Percentiles rank a stretch among this genome's conserved stretches.
Evolutionary conservation across 805 yeast genomes (phyloP).

Genomic region (Candida ipomoeae): DNA sequence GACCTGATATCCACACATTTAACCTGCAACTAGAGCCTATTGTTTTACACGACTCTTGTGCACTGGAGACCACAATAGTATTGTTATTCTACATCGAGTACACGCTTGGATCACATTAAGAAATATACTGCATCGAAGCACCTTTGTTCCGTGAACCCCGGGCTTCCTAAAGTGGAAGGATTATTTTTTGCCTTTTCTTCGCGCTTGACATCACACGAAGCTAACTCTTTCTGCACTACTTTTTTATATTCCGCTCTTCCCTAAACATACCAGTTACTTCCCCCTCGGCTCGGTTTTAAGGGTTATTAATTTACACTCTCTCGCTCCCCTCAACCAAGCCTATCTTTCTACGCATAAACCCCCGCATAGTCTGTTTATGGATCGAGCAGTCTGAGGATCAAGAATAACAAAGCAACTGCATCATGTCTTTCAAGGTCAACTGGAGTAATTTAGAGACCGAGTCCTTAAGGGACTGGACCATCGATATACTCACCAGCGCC

Average conservation of each 20-base stretch:
- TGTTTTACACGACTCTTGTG: too few relatives aligned
- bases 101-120: not conserved
- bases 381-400: not conserved
- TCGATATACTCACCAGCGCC: conserved; percentile 64
- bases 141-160: conserved; percentile 3
- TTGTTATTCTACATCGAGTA: not conserved
- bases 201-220: conserved; percentile 4
- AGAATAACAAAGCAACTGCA: not conserved
- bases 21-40: too few relatives aligned
- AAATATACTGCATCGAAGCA: not conserved
- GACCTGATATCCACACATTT: too few relatives aligned
- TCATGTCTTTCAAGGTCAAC: conserved; percentile 73
- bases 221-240: conserved; percentile 3
- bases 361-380: not conserved
- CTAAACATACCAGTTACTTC: not conserved
- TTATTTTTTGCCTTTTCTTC: not conserved
- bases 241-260: not conserved
- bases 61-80: not conserved
- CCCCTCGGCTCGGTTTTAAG: not conserved
- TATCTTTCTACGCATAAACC: not conserved
- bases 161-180: not conserved
- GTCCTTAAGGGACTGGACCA: conserved; percentile 57
- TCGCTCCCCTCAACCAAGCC: not conserved
- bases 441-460: conserved; percentile 73
- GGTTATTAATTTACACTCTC: not conserved